Conservation (phyloP, 2,329 filamentous ascomycete species). For the Corinectria fuckeliana region DNA sequence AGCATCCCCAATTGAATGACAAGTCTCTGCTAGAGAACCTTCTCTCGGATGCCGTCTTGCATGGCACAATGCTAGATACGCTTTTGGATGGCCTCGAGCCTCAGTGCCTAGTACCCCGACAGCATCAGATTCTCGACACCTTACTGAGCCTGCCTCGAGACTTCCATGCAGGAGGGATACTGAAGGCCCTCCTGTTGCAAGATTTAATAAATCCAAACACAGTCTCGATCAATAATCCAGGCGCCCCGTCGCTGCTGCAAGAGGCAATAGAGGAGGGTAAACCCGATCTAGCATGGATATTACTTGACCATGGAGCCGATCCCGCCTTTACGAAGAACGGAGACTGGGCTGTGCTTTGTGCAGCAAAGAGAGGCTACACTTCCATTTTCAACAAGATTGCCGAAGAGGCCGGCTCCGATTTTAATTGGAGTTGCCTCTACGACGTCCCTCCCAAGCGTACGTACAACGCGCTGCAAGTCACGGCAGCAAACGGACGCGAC, state of each 20-base stretch:
- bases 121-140: constrained; percentile 20
- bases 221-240: neutral
- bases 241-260: constrained; percentile 16
- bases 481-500: constrained; percentile 19
- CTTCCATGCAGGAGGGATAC: constrained; percentile 1
- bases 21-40: constrained; percentile 23
- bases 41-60: constrained; percentile 11
- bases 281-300: constrained; percentile 12
- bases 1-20: constrained; percentile 1
- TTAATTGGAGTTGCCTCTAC: constrained; percentile 24
- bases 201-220: constrained; percentile 26
- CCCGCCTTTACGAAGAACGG: constrained; percentile 16
- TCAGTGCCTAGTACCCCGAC: constrained; percentile 15
- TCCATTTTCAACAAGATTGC: constrained; percentile 24
- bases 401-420: constrained; percentile 12
- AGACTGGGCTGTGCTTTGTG: constrained; percentile 24
- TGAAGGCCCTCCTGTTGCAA: constrained; percentile 17
- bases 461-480: constrained; percentile 34
- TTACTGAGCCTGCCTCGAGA: constrained; percentile 9
- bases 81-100: constrained; percentile 21
- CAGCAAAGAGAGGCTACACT: constrained; percentile 19
- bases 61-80: constrained; percentile 8
- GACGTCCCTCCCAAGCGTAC: constrained; percentile 7
- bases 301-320: constrained; percentile 29
- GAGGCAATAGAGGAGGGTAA: constrained; percentile 17